Evolutionary conservation across 2,329 filamentous ascomycete genomes (phyloP).

Genomic region (Diaporthe sp.): DNA sequence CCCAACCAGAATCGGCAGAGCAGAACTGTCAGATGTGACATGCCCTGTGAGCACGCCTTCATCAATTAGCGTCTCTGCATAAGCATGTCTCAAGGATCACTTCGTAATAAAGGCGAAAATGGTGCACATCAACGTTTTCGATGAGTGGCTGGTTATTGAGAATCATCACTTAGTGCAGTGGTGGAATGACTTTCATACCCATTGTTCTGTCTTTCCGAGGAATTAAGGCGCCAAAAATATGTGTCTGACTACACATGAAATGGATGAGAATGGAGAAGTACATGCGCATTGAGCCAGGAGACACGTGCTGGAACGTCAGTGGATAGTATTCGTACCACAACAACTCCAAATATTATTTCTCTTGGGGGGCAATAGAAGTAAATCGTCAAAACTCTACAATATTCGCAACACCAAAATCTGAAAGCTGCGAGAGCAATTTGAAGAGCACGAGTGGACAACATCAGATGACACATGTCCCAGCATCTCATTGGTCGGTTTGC

Average conservation of each 20-base stretch:
- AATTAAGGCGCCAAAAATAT: too few species aligned
- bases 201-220: too few species aligned
- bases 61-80: background rate
- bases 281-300: too few species aligned
- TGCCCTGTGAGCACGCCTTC: background rate
- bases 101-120: background rate
- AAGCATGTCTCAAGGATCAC: too few species aligned
- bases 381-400: background rate
- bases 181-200: too few species aligned
- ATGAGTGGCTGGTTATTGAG: background rate
- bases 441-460: background rate
- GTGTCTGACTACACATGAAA: too few species aligned
- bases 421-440: too few species aligned
- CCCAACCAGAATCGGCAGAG: background rate
- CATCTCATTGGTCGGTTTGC: background rate
- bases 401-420: background rate
- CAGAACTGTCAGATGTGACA: background rate
- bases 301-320: too few species aligned
- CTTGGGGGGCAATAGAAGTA: background rate
- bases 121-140: background rate
- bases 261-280: too few species aligned
- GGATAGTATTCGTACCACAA: too few species aligned
- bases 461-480: background rate
- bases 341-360: too few species aligned
- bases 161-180: too few species aligned